Conservation (phyloP, 2,329 filamentous ascomycete genomes). For the Fusarium xyrophilum region DNA sequence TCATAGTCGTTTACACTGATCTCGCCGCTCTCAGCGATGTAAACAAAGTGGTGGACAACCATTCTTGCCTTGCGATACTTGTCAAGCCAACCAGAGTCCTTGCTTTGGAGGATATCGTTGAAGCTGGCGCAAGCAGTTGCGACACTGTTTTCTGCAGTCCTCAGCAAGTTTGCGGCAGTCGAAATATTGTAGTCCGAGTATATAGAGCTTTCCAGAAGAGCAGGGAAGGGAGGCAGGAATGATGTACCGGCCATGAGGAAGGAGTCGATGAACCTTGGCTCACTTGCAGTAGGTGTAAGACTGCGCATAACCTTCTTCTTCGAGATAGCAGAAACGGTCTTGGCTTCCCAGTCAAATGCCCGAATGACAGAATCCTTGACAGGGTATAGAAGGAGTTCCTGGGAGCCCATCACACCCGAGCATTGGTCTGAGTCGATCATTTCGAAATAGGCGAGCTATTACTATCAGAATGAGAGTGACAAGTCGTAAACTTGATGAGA, state of each 20-base stretch:
- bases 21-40: slow-evolving; percentile 78
- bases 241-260: slow-evolving; percentile 83
- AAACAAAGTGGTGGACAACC: slow-evolving; percentile 85
- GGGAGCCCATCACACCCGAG: slow-evolving; percentile 81
- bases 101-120: slow-evolving; percentile 76
- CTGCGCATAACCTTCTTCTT: slow-evolving; percentile 75
- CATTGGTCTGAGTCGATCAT: slow-evolving; percentile 70
- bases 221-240: slow-evolving; percentile 80
- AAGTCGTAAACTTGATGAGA: neutral
- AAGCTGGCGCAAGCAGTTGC: slow-evolving; percentile 77
- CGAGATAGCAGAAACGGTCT: slow-evolving; percentile 66
- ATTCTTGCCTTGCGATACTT: slow-evolving; percentile 86
- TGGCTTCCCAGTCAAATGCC: slow-evolving; percentile 71
- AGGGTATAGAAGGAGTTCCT: slow-evolving; percentile 85
- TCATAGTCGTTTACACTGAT: slow-evolving; percentile 77
- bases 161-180: slow-evolving; percentile 80
- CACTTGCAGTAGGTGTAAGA: slow-evolving; percentile 67
- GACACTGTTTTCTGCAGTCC: slow-evolving; percentile 71
- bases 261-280: slow-evolving; percentile 82
- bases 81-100: slow-evolving; percentile 79
- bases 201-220: slow-evolving; percentile 67
- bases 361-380: slow-evolving; percentile 77
- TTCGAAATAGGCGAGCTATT: slow-evolving; percentile 79
- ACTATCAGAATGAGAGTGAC: slow-evolving; percentile 19
- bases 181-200: slow-evolving; percentile 67